Evolutionary conservation across 2,329 filamentous ascomycete genomes (phyloP), one percentile per base, ranked within the genome.

Genomic region (Microdochium trichocladiopsis): DNA sequence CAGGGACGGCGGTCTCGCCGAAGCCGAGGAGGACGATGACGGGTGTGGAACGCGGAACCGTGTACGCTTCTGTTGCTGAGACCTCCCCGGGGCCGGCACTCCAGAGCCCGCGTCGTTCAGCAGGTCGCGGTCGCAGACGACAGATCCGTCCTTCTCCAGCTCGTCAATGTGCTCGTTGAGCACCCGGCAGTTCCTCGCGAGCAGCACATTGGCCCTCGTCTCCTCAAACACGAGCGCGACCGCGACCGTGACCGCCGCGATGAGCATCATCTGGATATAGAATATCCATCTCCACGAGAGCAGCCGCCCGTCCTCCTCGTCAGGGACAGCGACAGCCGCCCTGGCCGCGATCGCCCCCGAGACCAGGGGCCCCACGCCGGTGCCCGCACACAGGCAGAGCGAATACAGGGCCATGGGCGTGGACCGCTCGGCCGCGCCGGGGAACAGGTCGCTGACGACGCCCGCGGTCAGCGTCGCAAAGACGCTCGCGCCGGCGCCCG

Each of bases 371-470:
- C 84, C 84, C 1, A 84, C 63, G 0, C 84, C 84, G 0, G 83
- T 85, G 0, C 84, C 85, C 14, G 81, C 74, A 4, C 88, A 69
- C 0, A 83, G 83, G 6, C 75, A 72, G 0, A 78, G 78, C 0
- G 82, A 79, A 63, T 87, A 88, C 1, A 87, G 63, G 0, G 83
- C 78, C 85, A 88, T 88, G 0, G 85, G 82, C 0, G 80, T 83
- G 54, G 88, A 88, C 12, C 86, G 74, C 41, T 86, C 76, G 52
- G 81, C 66, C 0, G 82, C 73, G 48, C 81, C 28, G 14, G 28
- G 76, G 56, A 85, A 88, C 33, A 88, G 79, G 52, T 88, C 85
- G 49, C 79, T 79, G 3, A 88, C 78, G 1, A 88, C 82, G 1
- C 85, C 85, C 3, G 84, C 85, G 0, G 87, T 82, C 71, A 66